Percentiles rank a stretch among this genome's conserved stretches.
These are phyloP conservation scores for Trametes sp. DNA, from an alignment of 1,284 basidiomycete species.

Conservation along the genomic window DNA sequence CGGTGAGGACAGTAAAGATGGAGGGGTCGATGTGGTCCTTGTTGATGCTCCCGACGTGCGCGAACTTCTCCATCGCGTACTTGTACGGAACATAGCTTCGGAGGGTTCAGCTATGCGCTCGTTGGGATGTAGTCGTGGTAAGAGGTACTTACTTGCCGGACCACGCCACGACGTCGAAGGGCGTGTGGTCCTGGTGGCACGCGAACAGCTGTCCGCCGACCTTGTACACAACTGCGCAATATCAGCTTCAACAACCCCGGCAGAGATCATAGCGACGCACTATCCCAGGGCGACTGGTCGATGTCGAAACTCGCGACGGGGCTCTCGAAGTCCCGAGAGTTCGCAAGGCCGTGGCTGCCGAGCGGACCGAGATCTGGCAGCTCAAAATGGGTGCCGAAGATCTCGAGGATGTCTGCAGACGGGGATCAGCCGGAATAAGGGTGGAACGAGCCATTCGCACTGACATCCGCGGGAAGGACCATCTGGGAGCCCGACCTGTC, in stretches of 20 bases:
- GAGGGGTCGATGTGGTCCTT: conserved; percentile 73
- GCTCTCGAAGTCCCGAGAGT: conserved; percentile 68
- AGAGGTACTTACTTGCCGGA: conserved; percentile 62
- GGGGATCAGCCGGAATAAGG: background rate
- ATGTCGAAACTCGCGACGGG: conserved; percentile 71
- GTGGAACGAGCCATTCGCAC: background rate
- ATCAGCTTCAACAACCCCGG: background rate
- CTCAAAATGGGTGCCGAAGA: conserved; percentile 69
- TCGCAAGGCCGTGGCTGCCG: conserved; percentile 68
- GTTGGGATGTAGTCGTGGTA: background rate
- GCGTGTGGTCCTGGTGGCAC: conserved; percentile 69
- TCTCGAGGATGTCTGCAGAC: conserved; percentile 50
- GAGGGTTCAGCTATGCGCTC: background rate
- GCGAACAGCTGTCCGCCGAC: conserved; percentile 63
- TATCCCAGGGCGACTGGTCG: conserved; percentile 64
- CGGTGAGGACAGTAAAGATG: conserved; percentile 70
- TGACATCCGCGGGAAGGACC: conserved; percentile 60
- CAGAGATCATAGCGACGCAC: conserved; percentile 44
- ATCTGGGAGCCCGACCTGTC: conserved; percentile 62
- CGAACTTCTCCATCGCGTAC: conserved; percentile 72
- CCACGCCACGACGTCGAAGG: conserved; percentile 80
- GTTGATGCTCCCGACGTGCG: conserved; percentile 69
- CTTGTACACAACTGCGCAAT: conserved; percentile 55
- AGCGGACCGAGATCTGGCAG: conserved; percentile 74
- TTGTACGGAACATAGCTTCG: conserved; percentile 76